Evolutionary conservation across 192 early-diverging fungal species (phyloP).

Genomic region (Coemansia sp.): DNA sequence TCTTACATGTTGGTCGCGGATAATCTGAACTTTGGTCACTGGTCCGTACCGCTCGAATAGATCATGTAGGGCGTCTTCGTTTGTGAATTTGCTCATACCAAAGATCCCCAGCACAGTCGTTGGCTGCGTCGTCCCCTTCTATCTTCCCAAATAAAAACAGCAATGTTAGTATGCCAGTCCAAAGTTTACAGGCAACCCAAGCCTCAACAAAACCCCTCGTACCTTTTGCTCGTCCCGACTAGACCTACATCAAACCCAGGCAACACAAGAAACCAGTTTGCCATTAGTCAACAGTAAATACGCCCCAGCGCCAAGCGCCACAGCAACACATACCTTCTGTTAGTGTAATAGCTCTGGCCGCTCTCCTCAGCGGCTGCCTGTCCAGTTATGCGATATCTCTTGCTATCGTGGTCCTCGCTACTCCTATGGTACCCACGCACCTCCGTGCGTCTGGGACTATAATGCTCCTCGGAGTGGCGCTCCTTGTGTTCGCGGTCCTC

Average conservation of each 20-base stretch:
- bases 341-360: constrained; percentile 1
- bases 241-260: constrained; percentile 2
- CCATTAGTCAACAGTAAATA: background rate
- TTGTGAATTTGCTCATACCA: constrained; percentile 54
- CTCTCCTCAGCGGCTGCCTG: background rate
- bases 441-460: constrained; percentile 14
- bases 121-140: background rate
- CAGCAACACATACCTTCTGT: constrained; percentile 19
- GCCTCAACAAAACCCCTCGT: background rate
- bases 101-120: constrained; percentile 47
- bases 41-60: constrained; percentile 41
- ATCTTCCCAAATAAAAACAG: background rate
- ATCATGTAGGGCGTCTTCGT: constrained; percentile 31
- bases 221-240: constrained; percentile 22
- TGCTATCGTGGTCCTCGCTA: background rate
- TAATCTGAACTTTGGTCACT: constrained; percentile 36
- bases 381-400: background rate
- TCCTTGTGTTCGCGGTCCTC: background rate
- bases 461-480: background rate
- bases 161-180: background rate
- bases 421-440: background rate
- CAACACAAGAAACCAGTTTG: background rate
- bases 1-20: constrained; percentile 52
- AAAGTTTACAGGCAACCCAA: background rate
- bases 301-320: background rate